Conservation (phyloP, 1,284 basidiomycete species). For the Tilletiopsis washingtonensis region DNA sequence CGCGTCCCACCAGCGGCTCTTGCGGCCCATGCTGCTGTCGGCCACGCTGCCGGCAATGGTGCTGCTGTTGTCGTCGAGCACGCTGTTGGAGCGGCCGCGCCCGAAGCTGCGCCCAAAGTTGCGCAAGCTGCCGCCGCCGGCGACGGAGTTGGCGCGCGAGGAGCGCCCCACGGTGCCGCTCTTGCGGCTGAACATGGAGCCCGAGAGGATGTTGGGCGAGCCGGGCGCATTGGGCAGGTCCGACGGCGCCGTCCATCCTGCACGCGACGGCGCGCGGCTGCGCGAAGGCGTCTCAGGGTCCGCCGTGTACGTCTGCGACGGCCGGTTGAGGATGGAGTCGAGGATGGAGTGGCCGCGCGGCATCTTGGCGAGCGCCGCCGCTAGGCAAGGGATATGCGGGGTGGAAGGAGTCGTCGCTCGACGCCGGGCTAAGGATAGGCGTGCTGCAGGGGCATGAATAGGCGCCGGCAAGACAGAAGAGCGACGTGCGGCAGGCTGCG, state of each 20-base stretch:
- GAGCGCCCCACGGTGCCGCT: constrained; percentile 5
- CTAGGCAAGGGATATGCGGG: too few relatives aligned
- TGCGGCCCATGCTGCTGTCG: constrained; percentile 11
- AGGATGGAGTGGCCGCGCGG: constrained; percentile 36
- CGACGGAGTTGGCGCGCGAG: constrained; percentile 21
- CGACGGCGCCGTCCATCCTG: constrained; percentile 16
- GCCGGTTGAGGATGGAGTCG: constrained; percentile 42
- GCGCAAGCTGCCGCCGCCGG: constrained; percentile 18
- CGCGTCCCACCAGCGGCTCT: constrained; percentile 33
- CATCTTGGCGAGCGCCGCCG: too few relatives aligned
- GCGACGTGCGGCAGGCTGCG: too few relatives aligned
- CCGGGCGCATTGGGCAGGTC: constrained; percentile 35
- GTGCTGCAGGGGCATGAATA: too few relatives aligned
- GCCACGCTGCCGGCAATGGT: constrained; percentile 12
- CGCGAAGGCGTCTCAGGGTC: constrained; percentile 13
- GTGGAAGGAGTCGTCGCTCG: too few relatives aligned
- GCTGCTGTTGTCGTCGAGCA: constrained; percentile 21
- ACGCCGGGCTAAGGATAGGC: too few relatives aligned
- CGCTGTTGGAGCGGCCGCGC: constrained; percentile 16
- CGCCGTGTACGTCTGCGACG: constrained; percentile 38
- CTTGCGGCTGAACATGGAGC: constrained; percentile 27
- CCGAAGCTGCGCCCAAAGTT: too few relatives aligned
- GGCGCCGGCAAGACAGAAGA: too few relatives aligned
- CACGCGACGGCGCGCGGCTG: not conserved
- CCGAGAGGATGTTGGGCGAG: constrained; percentile 26